phyloP scores from a whole-genome alignment of 768 basidiomycete genomes.

The Nidularia pulvinata region DNA sequence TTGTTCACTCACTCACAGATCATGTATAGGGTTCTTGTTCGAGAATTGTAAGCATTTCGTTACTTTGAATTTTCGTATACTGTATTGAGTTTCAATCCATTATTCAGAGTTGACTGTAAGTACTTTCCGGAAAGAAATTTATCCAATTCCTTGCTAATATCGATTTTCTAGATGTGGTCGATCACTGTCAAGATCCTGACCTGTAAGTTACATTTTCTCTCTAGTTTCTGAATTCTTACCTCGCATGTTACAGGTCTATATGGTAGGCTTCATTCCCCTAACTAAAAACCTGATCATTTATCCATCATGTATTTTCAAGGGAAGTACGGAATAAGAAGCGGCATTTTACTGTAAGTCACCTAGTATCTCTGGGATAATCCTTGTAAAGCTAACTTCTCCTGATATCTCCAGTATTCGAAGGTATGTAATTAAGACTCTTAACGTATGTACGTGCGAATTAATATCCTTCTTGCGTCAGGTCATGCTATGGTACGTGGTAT shows the following conservation, averaged over 20 bases:
- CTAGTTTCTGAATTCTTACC: neutral
- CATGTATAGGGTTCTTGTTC: constrained; percentile 57
- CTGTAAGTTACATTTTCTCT: constrained; percentile 47
- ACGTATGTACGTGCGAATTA: neutral
- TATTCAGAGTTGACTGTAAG: constrained; percentile 70
- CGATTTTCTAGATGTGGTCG: constrained; percentile 60
- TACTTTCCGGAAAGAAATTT: neutral
- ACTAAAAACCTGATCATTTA: neutral
- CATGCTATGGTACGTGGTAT: constrained; percentile 75
- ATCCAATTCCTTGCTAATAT: neutral
- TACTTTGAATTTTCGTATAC: neutral
- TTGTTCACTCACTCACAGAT: neutral
- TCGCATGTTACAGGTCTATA: constrained; percentile 61
- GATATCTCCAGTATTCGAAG: constrained; percentile 63
- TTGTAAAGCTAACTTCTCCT: no score
- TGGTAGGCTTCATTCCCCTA: constrained; percentile 50
- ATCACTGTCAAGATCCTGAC: constrained; percentile 73
- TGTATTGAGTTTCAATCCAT: constrained; percentile 1
- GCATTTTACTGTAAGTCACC: constrained; percentile 58
- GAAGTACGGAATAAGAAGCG: constrained; percentile 87
- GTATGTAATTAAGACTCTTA: constrained; percentile 26
- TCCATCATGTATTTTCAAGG: constrained; percentile 38
- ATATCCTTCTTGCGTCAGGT: constrained; percentile 40
- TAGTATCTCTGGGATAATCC: no score
- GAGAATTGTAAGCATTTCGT: constrained; percentile 61